Evolutionary conservation across 148 eudicot species (phyloP).

Genomic region (Dianthus caryophyllus): DNA sequence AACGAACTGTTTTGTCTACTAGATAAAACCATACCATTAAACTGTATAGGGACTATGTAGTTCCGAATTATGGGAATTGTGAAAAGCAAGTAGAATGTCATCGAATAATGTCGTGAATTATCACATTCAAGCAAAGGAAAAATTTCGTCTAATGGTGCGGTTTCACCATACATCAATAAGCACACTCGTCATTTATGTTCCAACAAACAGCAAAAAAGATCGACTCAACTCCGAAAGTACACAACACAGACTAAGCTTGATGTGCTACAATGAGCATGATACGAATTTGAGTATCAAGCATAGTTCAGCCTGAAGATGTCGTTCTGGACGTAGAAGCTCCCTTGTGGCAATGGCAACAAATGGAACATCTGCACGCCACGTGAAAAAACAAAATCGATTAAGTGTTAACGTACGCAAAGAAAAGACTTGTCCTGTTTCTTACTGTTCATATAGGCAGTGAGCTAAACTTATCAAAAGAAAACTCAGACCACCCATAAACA

Average conservation of each 20-base stretch:
- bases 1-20: too few relatives aligned
- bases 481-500: too few relatives aligned
- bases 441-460: too few relatives aligned
- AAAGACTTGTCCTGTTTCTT: too few relatives aligned
- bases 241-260: background rate
- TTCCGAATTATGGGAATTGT: background rate
- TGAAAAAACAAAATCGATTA: background rate
- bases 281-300: constrained; percentile 20
- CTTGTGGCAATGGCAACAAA: constrained; percentile 46
- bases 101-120: background rate
- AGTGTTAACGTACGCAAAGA: background rate
- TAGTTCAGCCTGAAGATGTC: constrained; percentile 52
- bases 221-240: constrained; percentile 1
- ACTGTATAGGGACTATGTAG: too few relatives aligned
- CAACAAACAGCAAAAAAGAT: constrained; percentile 12
- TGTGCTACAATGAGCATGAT: background rate
- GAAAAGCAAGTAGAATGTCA: background rate
- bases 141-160: constrained; percentile 4
- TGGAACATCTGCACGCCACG: constrained; percentile 39
- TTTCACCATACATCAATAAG: constrained; percentile 2
- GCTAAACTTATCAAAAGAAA: too few relatives aligned
- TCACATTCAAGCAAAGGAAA: background rate
- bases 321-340: constrained; percentile 47
- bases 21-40: too few relatives aligned
- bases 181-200: background rate